phyloP scores from a whole-genome alignment of 768 basidiomycete species.

The Mycena pura region DNA sequence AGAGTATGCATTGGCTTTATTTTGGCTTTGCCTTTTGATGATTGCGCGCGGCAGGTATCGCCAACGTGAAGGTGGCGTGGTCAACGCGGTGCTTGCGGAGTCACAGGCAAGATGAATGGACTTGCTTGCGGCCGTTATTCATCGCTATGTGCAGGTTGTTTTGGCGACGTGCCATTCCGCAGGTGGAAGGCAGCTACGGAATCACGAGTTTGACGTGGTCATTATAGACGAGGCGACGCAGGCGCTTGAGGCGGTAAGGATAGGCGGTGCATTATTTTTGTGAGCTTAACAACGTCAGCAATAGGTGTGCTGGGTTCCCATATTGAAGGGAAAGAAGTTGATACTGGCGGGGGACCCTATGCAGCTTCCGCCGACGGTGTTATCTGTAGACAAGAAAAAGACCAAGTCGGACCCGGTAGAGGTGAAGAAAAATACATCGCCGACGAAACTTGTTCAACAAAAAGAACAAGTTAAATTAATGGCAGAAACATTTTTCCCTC shows the following conservation, averaged over 20 bases:
- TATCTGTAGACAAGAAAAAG: slow-evolving; percentile 63
- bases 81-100: slow-evolving; percentile 77
- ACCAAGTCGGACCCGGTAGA: slow-evolving; percentile 25
- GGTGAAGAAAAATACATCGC: slow-evolving; percentile 19
- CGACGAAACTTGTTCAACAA: not conserved
- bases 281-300: slow-evolving; percentile 8
- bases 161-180: slow-evolving; percentile 95
- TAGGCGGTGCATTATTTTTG: not conserved
- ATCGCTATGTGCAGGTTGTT: slow-evolving; percentile 64
- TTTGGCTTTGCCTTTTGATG: not conserved
- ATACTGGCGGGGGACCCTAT: slow-evolving; percentile 94
- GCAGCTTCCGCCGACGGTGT: slow-evolving; percentile 93
- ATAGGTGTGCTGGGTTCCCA: slow-evolving; percentile 94
- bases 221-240: slow-evolving; percentile 99
- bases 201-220: slow-evolving; percentile 86
- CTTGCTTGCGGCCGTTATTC: not conserved
- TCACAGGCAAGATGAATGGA: slow-evolving; percentile 61
- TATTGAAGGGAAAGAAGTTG: slow-evolving; percentile 89
- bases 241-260: slow-evolving; percentile 86
- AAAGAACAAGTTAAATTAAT: slow-evolving; percentile 17
- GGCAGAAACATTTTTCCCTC: slow-evolving; percentile 2
- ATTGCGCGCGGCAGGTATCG: slow-evolving; percentile 68
- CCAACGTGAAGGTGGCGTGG: slow-evolving; percentile 85
- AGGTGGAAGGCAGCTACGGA: slow-evolving; percentile 81
- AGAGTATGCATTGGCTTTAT: slow-evolving; percentile 64